Evolutionary conservation across 2,329 filamentous ascomycete genomes (phyloP), one percentile per base, ranked within the genome.

Genomic region (Aspergillus unguis): DNA sequence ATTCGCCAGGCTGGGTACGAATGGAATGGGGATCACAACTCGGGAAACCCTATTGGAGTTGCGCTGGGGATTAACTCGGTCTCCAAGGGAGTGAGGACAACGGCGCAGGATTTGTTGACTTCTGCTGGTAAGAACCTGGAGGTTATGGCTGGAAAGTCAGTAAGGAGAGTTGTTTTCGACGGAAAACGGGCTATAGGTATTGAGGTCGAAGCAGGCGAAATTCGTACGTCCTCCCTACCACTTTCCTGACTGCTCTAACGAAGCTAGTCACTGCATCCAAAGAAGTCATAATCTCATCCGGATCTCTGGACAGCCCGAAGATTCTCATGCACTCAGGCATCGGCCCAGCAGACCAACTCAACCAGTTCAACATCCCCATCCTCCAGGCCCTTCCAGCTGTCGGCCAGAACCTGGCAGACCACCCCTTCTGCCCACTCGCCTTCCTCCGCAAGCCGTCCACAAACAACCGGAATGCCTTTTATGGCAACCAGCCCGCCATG

Each of bases 31-130:
- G 82, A 85, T 56, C 74, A 81, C 36, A 85, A 85, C 56, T 79
- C 77, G 6, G 83, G 83, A 0, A 75, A 85, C 59, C 81, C 80
- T 0, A 70, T 84, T 29, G 83, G 83, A 3, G 76, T 85, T 67
- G 75, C 75, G 1, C 65, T 78, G 40, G 61, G 74, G 11, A 76
- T 80, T 56, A 78, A 76, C 43, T 81, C 80, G 8, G 71, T 77
- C n/a, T 61, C 71, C 27, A 68, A 75, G 6, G 81, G 80, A 1
- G 45, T 72, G 6, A 71, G 81, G 17, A 76, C 75, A 0, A 84
- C 80, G 0, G 77, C 82, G 0, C 70, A 71, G 1, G 81, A 82
- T 54, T 67, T 83, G 42, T 57, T 85, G 8, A 55, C 58, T 1
- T 60, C 67, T 3, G 41, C 62, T 0, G 78, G 79, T 0, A 61